These are phyloP conservation scores for Ogataea pilisensis DNA, from an alignment of 805 yeast species.

Conservation along the genomic window DNA sequence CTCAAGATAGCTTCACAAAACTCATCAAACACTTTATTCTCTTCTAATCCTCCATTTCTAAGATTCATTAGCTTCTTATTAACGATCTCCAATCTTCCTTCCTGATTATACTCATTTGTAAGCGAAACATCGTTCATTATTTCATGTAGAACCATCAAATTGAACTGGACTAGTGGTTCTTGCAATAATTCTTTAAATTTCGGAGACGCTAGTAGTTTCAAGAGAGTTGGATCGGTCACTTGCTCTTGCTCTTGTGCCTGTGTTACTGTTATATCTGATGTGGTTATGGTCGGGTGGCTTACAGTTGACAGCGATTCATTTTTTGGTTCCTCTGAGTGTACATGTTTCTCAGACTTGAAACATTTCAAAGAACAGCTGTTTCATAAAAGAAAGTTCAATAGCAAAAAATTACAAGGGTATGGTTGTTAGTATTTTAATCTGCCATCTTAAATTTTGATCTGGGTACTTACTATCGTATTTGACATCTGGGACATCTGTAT, in stretches of 20 bases:
- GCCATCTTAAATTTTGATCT: too few species aligned
- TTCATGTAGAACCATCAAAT: constrained; percentile 45
- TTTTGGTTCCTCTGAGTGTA: constrained; percentile 15
- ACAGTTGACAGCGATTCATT: background rate
- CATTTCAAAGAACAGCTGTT: constrained; percentile 56
- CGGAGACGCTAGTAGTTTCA: constrained; percentile 36
- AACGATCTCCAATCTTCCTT: constrained; percentile 56
- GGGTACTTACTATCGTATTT: constrained; percentile 33
- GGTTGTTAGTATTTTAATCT: background rate
- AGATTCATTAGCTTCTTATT: constrained; percentile 57
- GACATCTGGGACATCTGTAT: constrained; percentile 48
- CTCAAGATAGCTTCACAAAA: constrained; percentile 45
- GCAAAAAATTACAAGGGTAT: too few species aligned
- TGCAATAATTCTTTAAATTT: constrained; percentile 42
- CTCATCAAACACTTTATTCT: constrained; percentile 67
- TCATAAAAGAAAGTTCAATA: constrained; percentile 6
- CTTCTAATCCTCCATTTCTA: constrained; percentile 61
- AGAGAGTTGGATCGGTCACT: constrained; percentile 23
- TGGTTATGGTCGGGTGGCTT: background rate
- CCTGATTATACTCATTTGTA: constrained; percentile 47
- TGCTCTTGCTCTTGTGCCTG: constrained; percentile 1
- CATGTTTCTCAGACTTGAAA: constrained; percentile 45
- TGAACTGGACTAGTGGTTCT: constrained; percentile 53
- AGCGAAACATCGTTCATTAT: constrained; percentile 44
- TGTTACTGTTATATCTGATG: background rate